phyloP scores from a whole-genome alignment of 2,329 filamentous ascomycete species.

The Stromatinia cepivora region DNA sequence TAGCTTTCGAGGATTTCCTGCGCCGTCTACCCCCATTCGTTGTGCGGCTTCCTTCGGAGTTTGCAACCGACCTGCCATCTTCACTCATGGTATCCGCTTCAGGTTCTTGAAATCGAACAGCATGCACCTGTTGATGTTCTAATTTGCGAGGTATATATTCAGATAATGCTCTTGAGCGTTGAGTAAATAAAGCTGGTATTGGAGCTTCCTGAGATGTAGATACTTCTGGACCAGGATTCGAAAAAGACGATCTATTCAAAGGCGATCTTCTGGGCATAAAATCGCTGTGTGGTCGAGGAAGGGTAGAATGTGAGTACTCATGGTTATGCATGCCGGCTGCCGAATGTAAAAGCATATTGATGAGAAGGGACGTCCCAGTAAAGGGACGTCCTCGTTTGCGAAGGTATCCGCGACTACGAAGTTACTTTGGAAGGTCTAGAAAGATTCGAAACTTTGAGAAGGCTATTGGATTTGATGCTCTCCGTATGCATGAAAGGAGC shows the following conservation, averaged over 20 bases:
- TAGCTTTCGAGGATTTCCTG: constrained; percentile 53
- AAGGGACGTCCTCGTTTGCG: constrained; percentile 21
- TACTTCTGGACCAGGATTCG: constrained; percentile 33
- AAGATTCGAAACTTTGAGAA: constrained; percentile 1
- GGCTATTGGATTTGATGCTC: not conserved
- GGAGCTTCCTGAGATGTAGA: constrained; percentile 33
- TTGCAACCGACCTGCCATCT: constrained; percentile 39
- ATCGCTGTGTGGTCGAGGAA: constrained; percentile 25
- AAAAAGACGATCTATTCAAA: constrained; percentile 39
- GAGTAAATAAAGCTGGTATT: constrained; percentile 25
- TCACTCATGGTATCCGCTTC: constrained; percentile 39
- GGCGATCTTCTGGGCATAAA: constrained; percentile 31
- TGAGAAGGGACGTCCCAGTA: constrained; percentile 24
- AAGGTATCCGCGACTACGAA: constrained; percentile 19
- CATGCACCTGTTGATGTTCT: constrained; percentile 27
- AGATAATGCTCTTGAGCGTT: constrained; percentile 34
- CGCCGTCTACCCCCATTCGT: constrained; percentile 41
- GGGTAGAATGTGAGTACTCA: constrained; percentile 34
- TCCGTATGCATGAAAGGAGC: constrained; percentile 7
- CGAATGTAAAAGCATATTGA: constrained; percentile 40
- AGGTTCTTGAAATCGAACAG: constrained; percentile 38
- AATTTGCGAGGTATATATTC: constrained; percentile 30
- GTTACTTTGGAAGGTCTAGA: not conserved
- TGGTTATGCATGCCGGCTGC: constrained; percentile 37
- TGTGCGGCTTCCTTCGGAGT: constrained; percentile 36